Percentiles rank a stretch among this genome's conserved stretches.
Conservation (phyloP, 1,284 basidiomycete genomes). For the Cryptococcus floricola region DNA sequence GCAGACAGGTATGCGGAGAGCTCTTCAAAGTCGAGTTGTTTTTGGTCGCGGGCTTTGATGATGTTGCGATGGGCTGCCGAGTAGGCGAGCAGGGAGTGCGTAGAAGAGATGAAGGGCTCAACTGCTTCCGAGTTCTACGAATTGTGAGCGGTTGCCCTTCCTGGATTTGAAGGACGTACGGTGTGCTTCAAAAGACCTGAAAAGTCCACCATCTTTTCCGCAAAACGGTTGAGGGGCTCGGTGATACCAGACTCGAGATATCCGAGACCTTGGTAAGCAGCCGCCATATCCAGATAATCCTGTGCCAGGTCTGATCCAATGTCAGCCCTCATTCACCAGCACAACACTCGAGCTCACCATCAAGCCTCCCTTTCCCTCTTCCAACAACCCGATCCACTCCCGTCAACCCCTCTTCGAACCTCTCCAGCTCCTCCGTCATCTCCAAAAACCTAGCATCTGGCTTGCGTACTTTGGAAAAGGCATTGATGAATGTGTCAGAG, state of each 20-base stretch:
- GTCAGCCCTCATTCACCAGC: background rate
- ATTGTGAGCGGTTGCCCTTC: background rate
- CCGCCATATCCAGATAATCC: conserved; percentile 95
- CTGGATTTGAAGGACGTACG: conserved; percentile 51
- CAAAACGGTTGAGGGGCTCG: conserved; percentile 91
- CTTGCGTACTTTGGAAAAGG: conserved; percentile 87
- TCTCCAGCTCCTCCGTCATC: conserved; percentile 87
- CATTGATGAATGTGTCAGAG: conserved; percentile 89
- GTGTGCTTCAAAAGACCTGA: conserved; percentile 77
- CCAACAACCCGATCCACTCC: conserved; percentile 76
- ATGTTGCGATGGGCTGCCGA: conserved; percentile 85
- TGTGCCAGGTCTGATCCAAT: conserved; percentile 70
- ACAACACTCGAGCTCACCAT: conserved; percentile 63
- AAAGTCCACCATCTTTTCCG: conserved; percentile 88
- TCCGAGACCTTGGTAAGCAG: conserved; percentile 90
- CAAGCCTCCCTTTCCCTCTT: conserved; percentile 68
- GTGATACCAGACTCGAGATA: conserved; percentile 98
- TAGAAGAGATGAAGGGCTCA: conserved; percentile 80
- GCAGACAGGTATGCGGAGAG: conserved; percentile 90
- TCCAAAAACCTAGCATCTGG: conserved; percentile 91
- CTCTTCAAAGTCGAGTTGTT: conserved; percentile 98
- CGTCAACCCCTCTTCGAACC: conserved; percentile 85
- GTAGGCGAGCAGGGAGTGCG: conserved; percentile 84
- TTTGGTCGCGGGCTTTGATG: conserved; percentile 92
- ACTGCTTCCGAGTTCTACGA: conserved; percentile 73